Evolutionary conservation across 495 filamentous ascomycete genomes (phyloP), one percentile per base, ranked within the genome.

Genomic region (Choiromyces venosus): DNA sequence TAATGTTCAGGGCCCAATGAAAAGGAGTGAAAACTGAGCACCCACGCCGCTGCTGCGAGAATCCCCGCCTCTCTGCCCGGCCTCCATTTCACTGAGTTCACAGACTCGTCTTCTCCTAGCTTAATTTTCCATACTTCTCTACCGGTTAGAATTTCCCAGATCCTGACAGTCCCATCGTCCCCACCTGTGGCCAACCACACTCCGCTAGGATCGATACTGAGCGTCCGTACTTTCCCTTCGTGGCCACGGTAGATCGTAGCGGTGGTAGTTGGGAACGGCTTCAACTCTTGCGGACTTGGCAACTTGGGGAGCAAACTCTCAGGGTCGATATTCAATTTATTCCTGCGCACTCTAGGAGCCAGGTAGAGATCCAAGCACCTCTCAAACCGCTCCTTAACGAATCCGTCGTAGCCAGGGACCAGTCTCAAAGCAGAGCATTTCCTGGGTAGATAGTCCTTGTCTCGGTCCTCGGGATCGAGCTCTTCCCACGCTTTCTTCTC

Each of bases 331-430:
- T 97, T 97, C 79, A 98, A 86, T 82, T 94, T 93, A 84, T 92
- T 97, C 77, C 94, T 89, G 70, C 96, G 89, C 71, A 98, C 89
- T 75, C 95, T 86, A 66, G 96, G 96, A 40, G 95, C 95, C 42
- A 99, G 87, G 81, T 99, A 99, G 8, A 99, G 87, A 83, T 99
- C 95, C 77, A 99, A 84, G 81, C 93, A 97, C 77, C 95, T 86
- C 82, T 99, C 96, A 75, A 99, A 99, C 78, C 93, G 90, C 84
- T 98, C 94, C 81, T 97, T 96, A 76, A 98, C 88, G 71, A 97
- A 91, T 69, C 84, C 89, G 46, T 92, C 91, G 79, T 95, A 99
- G n/a, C 91, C 96, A 64, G 95, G 96, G 10, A 98, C 95, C 79
- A 92, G 92, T 38, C 96, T 89, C 40, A 99, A 85, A 8, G 96